Conservation (phyloP, 345 rosid genomes). For the Leavenworthia alabamica region DNA sequence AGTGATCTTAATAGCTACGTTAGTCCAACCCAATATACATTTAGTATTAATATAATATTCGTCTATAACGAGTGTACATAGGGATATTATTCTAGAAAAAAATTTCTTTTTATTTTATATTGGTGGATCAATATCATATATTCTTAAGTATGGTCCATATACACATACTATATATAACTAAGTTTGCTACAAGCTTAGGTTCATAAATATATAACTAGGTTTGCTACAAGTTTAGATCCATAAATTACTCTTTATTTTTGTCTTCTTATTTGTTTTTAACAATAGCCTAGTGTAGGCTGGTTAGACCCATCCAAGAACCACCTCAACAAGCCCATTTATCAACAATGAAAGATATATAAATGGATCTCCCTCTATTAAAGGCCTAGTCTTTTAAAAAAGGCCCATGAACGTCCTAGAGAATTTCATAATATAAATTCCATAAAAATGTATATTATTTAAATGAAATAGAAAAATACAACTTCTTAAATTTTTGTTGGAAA, state of each 20-base stretch:
- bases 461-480: neutral
- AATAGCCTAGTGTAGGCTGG: neutral
- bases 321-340: neutral
- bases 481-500: neutral
- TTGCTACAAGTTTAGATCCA: neutral
- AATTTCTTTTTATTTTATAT: neutral
- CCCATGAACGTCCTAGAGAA: neutral
- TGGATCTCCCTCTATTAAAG: neutral
- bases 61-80: neutral
- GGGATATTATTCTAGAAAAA: neutral
- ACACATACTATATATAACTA: too few species aligned
- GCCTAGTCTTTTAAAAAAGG: neutral
- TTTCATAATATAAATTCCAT: neutral
- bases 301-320: neutral
- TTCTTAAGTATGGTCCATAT: neutral
- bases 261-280: too few species aligned
- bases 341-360: neutral
- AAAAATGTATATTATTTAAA: neutral
- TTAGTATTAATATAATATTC: constrained; percentile 1
- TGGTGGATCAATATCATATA: constrained; percentile 8
- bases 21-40: neutral
- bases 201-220: too few species aligned
- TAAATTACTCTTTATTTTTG: too few species aligned
- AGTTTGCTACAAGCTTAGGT: too few species aligned
- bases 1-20: neutral